Percentiles rank a stretch among this genome's conserved stretches.
Conservation (phyloP, 148 eudicot species). For the Diospyros kaki region DNA sequence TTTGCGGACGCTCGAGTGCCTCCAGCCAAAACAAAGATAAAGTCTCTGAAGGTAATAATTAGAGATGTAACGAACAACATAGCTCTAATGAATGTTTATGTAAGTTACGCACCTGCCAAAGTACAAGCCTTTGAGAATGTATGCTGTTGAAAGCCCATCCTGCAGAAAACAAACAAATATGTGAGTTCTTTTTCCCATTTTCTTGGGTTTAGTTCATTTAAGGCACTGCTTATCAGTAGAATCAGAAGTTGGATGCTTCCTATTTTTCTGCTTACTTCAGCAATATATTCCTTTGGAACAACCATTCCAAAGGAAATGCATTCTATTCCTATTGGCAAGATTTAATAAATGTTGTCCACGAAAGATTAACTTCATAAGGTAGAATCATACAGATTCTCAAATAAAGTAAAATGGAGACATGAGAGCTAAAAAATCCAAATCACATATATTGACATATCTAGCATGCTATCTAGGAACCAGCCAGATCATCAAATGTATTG, state of each 20-base stretch:
- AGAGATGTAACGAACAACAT: no score
- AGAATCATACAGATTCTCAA: neutral
- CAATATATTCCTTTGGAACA: neutral
- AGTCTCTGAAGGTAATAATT: no score
- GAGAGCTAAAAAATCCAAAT: neutral
- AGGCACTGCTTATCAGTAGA: neutral
- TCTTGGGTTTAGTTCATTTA: neutral
- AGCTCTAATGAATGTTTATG: neutral
- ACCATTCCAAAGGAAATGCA: neutral
- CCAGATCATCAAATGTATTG: neutral
- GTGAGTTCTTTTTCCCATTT: neutral
- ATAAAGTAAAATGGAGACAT: conserved; percentile 2
- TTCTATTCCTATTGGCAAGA: neutral
- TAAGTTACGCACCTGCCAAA: conserved; percentile 60
- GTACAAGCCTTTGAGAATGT: conserved; percentile 63
- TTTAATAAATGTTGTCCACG: neutral
- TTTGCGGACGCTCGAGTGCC: conserved; percentile 93
- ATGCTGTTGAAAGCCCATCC: conserved; percentile 85
- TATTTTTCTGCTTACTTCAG: no score
- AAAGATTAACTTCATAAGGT: neutral
- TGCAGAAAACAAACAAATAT: conserved; percentile 21
- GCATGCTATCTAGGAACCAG: neutral
- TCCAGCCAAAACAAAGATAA: conserved; percentile 23
- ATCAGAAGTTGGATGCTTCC: neutral
- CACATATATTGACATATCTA: neutral